Conservation (phyloP, 257 asterid species). For the Primulina tabacum region DNA sequence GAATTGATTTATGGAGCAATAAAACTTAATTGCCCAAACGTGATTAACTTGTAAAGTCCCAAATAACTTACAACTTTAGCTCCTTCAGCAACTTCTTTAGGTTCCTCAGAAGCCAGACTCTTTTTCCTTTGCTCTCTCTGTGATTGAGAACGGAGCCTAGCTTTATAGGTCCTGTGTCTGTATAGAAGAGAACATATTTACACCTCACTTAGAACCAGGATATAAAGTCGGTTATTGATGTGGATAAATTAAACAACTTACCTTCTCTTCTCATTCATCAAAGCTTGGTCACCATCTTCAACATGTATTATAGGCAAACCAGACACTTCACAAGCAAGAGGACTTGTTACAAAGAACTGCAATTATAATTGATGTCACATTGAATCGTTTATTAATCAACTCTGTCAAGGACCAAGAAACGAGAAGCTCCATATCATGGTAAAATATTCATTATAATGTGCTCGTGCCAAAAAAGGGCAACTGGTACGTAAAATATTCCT, state of each 20-base stretch:
- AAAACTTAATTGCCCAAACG: not conserved
- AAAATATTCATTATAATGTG: not conserved
- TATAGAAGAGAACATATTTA: not conserved
- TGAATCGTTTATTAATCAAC: not conserved
- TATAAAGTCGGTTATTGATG: not conserved
- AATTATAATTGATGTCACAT: conserved; percentile 10
- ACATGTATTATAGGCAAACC: conserved; percentile 50
- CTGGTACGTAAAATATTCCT: not conserved
- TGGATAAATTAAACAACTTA: conserved; percentile 17
- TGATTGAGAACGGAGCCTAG: conserved; percentile 52
- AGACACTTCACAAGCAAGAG: conserved; percentile 59
- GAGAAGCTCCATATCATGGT: not conserved
- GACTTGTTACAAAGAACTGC: conserved; percentile 59
- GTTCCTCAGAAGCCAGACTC: conserved; percentile 30
- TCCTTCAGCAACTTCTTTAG: conserved; percentile 29
- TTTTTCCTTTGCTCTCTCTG: conserved; percentile 40
- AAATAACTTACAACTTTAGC: conserved; percentile 34
- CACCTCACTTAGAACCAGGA: not conserved
- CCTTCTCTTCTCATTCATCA: conserved; percentile 43
- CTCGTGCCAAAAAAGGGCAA: not conserved
- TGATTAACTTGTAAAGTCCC: not conserved
- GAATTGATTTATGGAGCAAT: not conserved
- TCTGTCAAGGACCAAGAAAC: not conserved
- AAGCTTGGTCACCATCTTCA: conserved; percentile 41
- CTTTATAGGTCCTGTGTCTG: conserved; percentile 47